phyloP scores from a whole-genome alignment of 768 basidiomycete species.

The Leccinum subgranulosum region DNA sequence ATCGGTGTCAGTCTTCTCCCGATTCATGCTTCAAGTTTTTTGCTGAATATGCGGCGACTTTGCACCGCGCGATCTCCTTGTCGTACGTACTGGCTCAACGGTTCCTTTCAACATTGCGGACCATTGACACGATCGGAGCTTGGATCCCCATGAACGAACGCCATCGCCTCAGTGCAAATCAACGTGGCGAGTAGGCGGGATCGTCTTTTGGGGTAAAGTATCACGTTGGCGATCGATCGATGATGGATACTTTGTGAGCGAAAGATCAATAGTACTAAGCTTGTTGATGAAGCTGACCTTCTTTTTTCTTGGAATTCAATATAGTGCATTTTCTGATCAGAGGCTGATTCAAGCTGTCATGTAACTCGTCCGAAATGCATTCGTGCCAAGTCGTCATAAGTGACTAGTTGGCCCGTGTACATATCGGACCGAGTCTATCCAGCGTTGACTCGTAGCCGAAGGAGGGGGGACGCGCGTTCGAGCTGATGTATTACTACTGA shows the following conservation, averaged over 20 bases:
- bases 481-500: too few relatives aligned
- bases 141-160: not conserved
- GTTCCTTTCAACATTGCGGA: not conserved
- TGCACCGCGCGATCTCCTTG: not conserved
- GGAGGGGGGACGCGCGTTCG: too few relatives aligned
- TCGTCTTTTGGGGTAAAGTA: not conserved
- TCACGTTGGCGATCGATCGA: not conserved
- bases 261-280: too few relatives aligned
- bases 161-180: not conserved
- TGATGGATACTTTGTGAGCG: not conserved
- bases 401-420: not conserved
- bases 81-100: not conserved
- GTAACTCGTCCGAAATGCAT: not conserved
- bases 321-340: not conserved
- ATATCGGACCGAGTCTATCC: not conserved
- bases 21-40: not conserved
- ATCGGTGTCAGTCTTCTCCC: not conserved
- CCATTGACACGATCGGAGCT: not conserved
- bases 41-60: not conserved
- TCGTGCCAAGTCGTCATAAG: not conserved
- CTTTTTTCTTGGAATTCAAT: not conserved
- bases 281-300: not conserved
- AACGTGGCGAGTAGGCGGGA: not conserved
- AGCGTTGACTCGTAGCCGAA: too few relatives aligned
- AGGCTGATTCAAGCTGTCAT: too few relatives aligned